phyloP scores from a whole-genome alignment of 495 filamentous ascomycete genomes.

The Chaetomium tenue region DNA sequence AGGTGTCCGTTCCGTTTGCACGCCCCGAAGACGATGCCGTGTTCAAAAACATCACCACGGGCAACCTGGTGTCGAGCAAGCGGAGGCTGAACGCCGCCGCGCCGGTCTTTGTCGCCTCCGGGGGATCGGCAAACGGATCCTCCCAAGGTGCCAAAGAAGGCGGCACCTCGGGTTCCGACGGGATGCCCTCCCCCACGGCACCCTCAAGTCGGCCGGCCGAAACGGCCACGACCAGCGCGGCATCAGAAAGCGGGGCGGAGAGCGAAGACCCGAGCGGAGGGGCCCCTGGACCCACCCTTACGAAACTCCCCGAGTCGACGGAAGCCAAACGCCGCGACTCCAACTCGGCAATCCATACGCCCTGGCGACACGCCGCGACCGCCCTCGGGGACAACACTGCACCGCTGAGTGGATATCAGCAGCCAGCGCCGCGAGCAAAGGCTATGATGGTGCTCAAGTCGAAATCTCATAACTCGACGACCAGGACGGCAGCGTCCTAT shows the following conservation, averaged over 20 bases:
- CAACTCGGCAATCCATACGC: conserved; percentile 59
- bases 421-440: conserved; percentile 55
- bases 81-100: conserved; percentile 52
- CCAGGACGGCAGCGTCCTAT: conserved; percentile 48
- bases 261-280: conserved; percentile 36
- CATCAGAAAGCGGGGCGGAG: conserved; percentile 45
- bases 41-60: conserved; percentile 73
- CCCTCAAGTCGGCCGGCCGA: conserved; percentile 37
- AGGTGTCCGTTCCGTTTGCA: conserved; percentile 88
- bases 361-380: conserved; percentile 64
- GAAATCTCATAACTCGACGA: conserved; percentile 50
- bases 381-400: conserved; percentile 48
- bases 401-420: conserved; percentile 57
- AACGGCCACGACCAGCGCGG: conserved; percentile 35
- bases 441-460: conserved; percentile 80
- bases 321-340: conserved; percentile 46
- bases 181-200: conserved; percentile 32
- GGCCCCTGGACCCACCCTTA: conserved; percentile 9
- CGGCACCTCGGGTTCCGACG: conserved; percentile 25
- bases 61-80: conserved; percentile 49
- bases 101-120: conserved; percentile 46
- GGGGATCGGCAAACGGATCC: conserved; percentile 31
- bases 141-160: conserved; percentile 25
- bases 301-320: conserved; percentile 26
- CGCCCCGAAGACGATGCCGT: conserved; percentile 82